A percentile compares a stretch with the other conserved stretches of the same genome.
Conservation (phyloP, 2,329 filamentous ascomycete species). For the Cladophialophora yegresii region DNA sequence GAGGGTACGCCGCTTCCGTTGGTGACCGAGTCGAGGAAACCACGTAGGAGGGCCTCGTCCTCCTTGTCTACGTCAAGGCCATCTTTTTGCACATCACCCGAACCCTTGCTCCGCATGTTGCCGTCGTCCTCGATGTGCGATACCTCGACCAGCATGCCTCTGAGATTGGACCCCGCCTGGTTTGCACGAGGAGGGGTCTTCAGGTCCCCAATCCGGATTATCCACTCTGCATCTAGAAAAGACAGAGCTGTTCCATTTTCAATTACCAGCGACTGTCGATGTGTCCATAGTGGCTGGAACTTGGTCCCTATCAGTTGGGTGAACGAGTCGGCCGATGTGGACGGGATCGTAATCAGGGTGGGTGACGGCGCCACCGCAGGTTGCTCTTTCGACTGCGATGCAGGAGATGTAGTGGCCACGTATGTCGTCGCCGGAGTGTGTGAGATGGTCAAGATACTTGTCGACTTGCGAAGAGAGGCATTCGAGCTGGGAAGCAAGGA, state of each 20-base stretch:
- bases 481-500: conserved; percentile 34
- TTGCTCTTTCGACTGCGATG: conserved; percentile 17
- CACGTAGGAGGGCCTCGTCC: conserved; percentile 27
- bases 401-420: conserved; percentile 25
- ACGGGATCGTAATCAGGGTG: conserved; percentile 32
- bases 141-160: conserved; percentile 33
- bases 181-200: conserved; percentile 28
- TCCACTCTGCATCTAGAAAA: conserved; percentile 26
- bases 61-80: conserved; percentile 17
- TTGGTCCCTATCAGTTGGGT: conserved; percentile 34
- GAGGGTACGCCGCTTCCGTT: conserved; percentile 27
- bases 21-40: conserved; percentile 26
- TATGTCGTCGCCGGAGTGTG: conserved; percentile 31
- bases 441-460: conserved; percentile 33
- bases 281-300: conserved; percentile 35
- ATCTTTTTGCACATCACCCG: conserved; percentile 15
- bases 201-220: conserved; percentile 34
- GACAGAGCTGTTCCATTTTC: conserved; percentile 33
- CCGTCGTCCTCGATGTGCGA: conserved; percentile 8
- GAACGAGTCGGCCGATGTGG: conserved; percentile 29
- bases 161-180: conserved; percentile 23
- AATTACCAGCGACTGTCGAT: conserved; percentile 32
- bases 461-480: conserved; percentile 27
- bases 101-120: not conserved
- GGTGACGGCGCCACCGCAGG: not conserved